Evolutionary conservation across 1,284 basidiomycete species (phyloP), one percentile per base, ranked within the genome.

Genomic region (Leccinum pachyderme): DNA sequence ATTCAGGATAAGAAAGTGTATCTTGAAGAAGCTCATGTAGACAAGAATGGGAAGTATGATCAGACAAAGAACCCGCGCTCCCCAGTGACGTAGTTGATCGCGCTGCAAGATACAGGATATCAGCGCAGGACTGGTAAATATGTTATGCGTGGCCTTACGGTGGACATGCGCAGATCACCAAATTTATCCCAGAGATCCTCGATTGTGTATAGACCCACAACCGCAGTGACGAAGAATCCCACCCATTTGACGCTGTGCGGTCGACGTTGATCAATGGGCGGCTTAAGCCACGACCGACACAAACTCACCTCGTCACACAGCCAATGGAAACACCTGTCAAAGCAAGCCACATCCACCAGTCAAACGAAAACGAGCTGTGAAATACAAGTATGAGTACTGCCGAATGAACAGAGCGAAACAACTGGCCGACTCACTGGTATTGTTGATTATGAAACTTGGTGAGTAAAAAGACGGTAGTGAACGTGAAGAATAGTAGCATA

Each of bases 181-280:
- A 98, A 95, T 74, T 98, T 98, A 51, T 95, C 89, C 96, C 96
- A 99, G 3, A 99, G 83, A 68, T 99, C 97, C 71, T 98, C 95
- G 57, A 98, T 84, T 0, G 97, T 99, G 75, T 99, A 98, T 3
- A 97, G 73, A 33, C 97, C 96, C 32, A 98, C 94, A 49, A 99
- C 78, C 4, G 93, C 89, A 1, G 94, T 98, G 53, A 92, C 93
- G 68, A 99, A 99, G 32, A 98, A 79, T 37, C 96, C 97, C 47
- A 99, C 86, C 89, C 93, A 91, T 76, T 99, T 99, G 63, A 99
- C 90, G 61, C 95, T 95, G 13, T 1, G 11, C 0, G 3, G 24
- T 24, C 49, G 31, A 47, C 13, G 28, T 25, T 24, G 32, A 33
- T 35, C 22, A 39, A 37, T 7, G 32, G 9, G 48, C 1, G 4